Percentiles rank a stretch among this genome's conserved stretches.
Conservation (phyloP, 768 basidiomycete species). For the Paxillus rubicundulus region DNA sequence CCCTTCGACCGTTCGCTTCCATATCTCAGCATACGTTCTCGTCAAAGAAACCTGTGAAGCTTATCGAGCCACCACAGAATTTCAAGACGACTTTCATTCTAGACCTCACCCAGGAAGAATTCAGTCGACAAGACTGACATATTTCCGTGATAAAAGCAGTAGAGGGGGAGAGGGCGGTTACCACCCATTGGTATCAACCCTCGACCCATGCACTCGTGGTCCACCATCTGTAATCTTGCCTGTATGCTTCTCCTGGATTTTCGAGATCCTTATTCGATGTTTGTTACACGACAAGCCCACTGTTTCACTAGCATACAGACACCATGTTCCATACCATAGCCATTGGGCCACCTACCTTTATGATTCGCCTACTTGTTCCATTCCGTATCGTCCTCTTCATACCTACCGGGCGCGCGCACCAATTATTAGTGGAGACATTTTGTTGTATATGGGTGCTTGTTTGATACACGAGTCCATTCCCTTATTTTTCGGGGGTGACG, state of each 20-base stretch:
- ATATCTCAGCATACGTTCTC: conserved; percentile 35
- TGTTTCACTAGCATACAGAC: conserved; percentile 20
- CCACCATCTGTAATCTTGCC: neutral
- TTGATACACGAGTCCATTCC: neutral
- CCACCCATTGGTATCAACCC: neutral
- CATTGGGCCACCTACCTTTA: neutral
- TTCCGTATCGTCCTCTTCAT: neutral
- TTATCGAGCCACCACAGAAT: conserved; percentile 78
- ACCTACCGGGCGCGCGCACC: neutral
- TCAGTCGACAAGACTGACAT: conserved; percentile 62
- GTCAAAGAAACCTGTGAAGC: conserved; percentile 56
- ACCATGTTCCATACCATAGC: conserved; percentile 14
- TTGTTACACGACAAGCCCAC: conserved; percentile 14
- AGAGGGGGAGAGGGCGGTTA: neutral
- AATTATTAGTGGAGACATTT: neutral
- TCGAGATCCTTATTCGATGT: conserved; percentile 20
- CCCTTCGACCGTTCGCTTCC: conserved; percentile 74
- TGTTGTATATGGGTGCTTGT: neutral
- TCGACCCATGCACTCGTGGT: neutral
- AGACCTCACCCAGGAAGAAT: conserved; percentile 79
- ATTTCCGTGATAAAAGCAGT: neutral
- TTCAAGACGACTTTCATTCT: conserved; percentile 69
- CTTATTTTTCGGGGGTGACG: neutral
- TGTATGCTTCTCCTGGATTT: neutral
- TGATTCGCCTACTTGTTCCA: conserved; percentile 1